These are phyloP conservation scores for Vitis labrusca DNA, from an alignment of 164 flowering plant genomes.

Conservation along the genomic window DNA sequence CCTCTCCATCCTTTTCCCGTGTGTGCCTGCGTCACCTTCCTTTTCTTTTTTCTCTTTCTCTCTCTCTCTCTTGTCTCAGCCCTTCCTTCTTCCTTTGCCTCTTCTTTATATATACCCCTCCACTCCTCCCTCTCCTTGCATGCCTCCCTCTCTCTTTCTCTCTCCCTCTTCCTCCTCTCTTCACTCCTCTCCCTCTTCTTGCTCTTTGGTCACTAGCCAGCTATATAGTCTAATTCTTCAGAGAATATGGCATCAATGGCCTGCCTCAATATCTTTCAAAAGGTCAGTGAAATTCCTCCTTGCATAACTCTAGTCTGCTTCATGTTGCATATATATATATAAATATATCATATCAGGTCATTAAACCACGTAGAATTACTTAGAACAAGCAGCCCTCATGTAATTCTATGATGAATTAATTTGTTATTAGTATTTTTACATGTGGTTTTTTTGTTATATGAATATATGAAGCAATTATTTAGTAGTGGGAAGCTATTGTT, in stretches of 20 bases:
- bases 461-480: background rate
- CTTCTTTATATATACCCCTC: no score
- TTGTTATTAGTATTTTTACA: no score
- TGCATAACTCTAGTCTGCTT: no score
- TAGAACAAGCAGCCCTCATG: no score
- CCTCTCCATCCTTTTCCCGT: background rate
- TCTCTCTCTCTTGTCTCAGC: no score
- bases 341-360: no score
- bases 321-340: no score
- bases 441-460: background rate
- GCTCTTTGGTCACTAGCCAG: background rate
- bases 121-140: background rate
- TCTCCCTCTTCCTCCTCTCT: background rate
- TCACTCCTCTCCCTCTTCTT: background rate
- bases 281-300: slow-evolving; percentile 8
- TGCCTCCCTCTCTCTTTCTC: background rate
- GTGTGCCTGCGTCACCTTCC: slow-evolving; percentile 2
- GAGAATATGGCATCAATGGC: slow-evolving; percentile 9
- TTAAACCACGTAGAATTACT: no score
- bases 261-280: slow-evolving; percentile 11
- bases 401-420: no score
- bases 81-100: background rate
- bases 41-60: slow-evolving; percentile 10
- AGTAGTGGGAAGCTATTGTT: background rate
- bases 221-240: background rate